Evolutionary conservation across 371 early-diverging fungal species (phyloP).

Genomic region (Blakeslea trispora): DNA sequence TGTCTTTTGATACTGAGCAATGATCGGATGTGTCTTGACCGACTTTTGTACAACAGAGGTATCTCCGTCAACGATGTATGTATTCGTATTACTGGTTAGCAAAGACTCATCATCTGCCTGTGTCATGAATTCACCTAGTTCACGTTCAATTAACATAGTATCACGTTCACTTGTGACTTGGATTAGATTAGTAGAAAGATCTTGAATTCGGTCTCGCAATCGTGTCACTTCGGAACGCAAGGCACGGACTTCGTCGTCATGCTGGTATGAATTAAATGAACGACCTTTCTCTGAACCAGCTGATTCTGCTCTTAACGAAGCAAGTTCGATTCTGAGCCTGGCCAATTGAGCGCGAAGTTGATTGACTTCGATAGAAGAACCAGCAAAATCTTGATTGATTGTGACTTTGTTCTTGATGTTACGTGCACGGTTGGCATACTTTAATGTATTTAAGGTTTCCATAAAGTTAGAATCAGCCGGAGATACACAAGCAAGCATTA

Average conservation of each 20-base stretch:
- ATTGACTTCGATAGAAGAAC: slow-evolving; percentile 59
- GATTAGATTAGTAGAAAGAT: slow-evolving; percentile 48
- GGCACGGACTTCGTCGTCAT: slow-evolving; percentile 52
- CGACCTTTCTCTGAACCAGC: slow-evolving; percentile 6
- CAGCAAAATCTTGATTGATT: slow-evolving; percentile 69
- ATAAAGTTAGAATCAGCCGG: slow-evolving; percentile 76
- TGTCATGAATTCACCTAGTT: slow-evolving; percentile 42
- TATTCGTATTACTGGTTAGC: slow-evolving; percentile 2
- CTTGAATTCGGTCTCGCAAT: slow-evolving; percentile 57
- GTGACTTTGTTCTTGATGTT: slow-evolving; percentile 84
- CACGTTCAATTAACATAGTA: slow-evolving; percentile 60
- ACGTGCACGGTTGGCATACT: slow-evolving; percentile 87
- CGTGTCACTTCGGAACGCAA: slow-evolving; percentile 51
- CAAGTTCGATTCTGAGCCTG: slow-evolving; percentile 68
- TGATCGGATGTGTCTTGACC: slow-evolving; percentile 52
- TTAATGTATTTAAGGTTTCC: slow-evolving; percentile 89
- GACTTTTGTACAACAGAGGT: slow-evolving; percentile 9
- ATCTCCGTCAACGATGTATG: slow-evolving; percentile 7
- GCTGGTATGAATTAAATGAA: slow-evolving; percentile 2
- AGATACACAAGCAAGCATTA: slow-evolving; percentile 92
- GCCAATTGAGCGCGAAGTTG: slow-evolving; percentile 69
- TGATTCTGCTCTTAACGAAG: slow-evolving; percentile 49
- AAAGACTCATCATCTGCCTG: neutral
- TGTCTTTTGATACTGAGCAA: slow-evolving; percentile 59
- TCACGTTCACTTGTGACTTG: slow-evolving; percentile 66